phyloP scores from a whole-genome alignment of 2,329 filamentous ascomycete genomes.

The Penicillium sclerotigenum region DNA sequence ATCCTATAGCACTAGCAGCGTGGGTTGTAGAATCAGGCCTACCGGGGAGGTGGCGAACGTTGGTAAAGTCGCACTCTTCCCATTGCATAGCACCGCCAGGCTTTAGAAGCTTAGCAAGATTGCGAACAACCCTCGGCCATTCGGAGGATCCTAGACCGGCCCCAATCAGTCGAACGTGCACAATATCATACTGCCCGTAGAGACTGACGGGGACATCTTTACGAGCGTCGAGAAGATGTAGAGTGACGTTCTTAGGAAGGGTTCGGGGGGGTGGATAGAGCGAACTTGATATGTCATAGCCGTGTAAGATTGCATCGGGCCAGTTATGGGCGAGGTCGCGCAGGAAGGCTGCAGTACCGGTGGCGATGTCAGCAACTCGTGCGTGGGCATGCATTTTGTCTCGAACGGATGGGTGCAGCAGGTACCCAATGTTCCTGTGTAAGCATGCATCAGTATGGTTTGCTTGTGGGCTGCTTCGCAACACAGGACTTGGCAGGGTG shows the following conservation, averaged over 20 bases:
- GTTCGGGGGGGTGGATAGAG: conserved; percentile 8
- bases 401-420: conserved; percentile 12
- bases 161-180: conserved; percentile 17
- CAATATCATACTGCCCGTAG: conserved; percentile 22
- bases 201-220: conserved; percentile 14
- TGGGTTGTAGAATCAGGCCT: not conserved
- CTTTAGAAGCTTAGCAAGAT: conserved; percentile 10
- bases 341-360: conserved; percentile 21
- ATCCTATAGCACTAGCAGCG: not conserved
- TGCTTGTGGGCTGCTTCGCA: not conserved
- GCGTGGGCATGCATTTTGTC: not conserved
- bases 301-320: conserved; percentile 13
- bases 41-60: not conserved
- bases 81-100: conserved; percentile 15
- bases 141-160: not conserved
- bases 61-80: conserved; percentile 14
- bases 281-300: conserved; percentile 15
- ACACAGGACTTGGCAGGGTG: not conserved
- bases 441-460: not conserved
- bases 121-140: not conserved
- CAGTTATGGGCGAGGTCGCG: conserved; percentile 6
- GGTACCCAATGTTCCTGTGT: conserved; percentile 9
- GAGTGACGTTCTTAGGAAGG: conserved; percentile 13
- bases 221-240: conserved; percentile 15
- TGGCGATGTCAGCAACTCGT: conserved; percentile 21